phyloP scores from a whole-genome alignment of 2,329 filamentous ascomycete species.

The Penicillium corylophilum region DNA sequence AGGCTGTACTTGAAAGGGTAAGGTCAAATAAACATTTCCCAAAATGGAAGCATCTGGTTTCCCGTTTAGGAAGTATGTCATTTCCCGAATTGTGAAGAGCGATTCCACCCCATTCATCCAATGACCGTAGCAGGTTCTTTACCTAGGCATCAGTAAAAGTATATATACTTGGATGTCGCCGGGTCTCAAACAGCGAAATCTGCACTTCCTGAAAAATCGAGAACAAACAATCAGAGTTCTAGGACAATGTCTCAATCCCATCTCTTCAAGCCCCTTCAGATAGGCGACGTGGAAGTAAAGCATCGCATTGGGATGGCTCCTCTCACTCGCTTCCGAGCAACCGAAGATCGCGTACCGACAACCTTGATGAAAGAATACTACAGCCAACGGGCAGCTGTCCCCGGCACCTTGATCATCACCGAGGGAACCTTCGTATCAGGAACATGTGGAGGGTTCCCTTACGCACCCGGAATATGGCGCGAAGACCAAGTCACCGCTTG shows the following conservation, averaged over 20 bases:
- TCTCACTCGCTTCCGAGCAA: slow-evolving; percentile 51
- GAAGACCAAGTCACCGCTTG: slow-evolving; percentile 56
- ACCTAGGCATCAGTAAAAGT: not conserved
- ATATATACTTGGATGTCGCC: not conserved
- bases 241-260: slow-evolving; percentile 1
- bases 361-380: slow-evolving; percentile 51
- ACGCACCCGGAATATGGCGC: slow-evolving; percentile 57
- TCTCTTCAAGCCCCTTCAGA: slow-evolving; percentile 5
- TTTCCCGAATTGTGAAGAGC: not conserved
- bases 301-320: slow-evolving; percentile 51
- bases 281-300: slow-evolving; percentile 21
- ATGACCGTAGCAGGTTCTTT: not conserved
- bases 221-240: not conserved
- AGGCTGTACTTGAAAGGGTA: not conserved
- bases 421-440: slow-evolving; percentile 56
- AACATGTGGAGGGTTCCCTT: slow-evolving; percentile 47
- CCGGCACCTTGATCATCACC: slow-evolving; percentile 57
- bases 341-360: slow-evolving; percentile 48
- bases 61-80: slow-evolving; percentile 4
- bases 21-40: not conserved
- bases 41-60: slow-evolving; percentile 5
- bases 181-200: not conserved
- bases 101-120: not conserved
- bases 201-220: not conserved
- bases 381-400: slow-evolving; percentile 50